A percentile compares a stretch with the other conserved stretches of the same genome.
These are phyloP conservation scores for Peronospora farinosa DNA, from an alignment of 352 stramenopile genomes.

Conservation along the genomic window DNA sequence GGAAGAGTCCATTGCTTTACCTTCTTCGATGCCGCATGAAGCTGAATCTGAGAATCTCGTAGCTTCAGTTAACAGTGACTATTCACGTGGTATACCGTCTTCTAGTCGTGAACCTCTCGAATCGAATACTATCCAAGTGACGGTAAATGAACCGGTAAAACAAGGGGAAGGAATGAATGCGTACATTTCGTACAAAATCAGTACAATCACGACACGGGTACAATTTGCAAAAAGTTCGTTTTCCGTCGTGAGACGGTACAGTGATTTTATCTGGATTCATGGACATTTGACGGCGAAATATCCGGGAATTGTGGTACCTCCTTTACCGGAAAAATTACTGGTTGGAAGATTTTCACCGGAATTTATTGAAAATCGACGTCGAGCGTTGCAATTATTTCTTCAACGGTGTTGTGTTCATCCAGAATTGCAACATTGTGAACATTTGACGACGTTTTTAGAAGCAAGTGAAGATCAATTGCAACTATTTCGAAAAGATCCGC, in stretches of 20 bases:
- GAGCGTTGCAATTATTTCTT: slow-evolving; percentile 76
- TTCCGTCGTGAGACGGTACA: slow-evolving; percentile 89
- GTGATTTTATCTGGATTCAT: slow-evolving; percentile 96
- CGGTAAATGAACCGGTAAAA: slow-evolving; percentile 93
- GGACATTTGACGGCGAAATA: slow-evolving; percentile 82
- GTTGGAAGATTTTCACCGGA: slow-evolving; percentile 90
- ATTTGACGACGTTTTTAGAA: slow-evolving; percentile 82
- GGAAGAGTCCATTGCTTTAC: slow-evolving; percentile 37
- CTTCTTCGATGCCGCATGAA: not conserved
- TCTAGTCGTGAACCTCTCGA: slow-evolving; percentile 6
- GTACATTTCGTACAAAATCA: slow-evolving; percentile 96
- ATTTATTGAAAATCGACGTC: slow-evolving; percentile 85
- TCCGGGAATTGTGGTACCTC: slow-evolving; percentile 89
- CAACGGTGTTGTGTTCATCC: slow-evolving; percentile 73
- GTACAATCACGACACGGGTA: slow-evolving; percentile 59
- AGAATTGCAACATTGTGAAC: slow-evolving; percentile 78
- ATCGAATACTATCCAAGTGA: slow-evolving; percentile 66
- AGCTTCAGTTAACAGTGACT: not conserved
- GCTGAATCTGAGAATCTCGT: slow-evolving; percentile 15
- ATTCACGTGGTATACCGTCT: slow-evolving; percentile 2
- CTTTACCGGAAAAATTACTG: slow-evolving; percentile 93
- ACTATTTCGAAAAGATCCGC: slow-evolving; percentile 59
- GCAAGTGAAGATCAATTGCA: slow-evolving; percentile 64
- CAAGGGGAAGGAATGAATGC: slow-evolving; percentile 96
- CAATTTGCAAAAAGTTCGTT: slow-evolving; percentile 86